These are phyloP conservation scores for Kazachstania viticola DNA, from an alignment of 805 yeast species.

Conservation along the genomic window DNA sequence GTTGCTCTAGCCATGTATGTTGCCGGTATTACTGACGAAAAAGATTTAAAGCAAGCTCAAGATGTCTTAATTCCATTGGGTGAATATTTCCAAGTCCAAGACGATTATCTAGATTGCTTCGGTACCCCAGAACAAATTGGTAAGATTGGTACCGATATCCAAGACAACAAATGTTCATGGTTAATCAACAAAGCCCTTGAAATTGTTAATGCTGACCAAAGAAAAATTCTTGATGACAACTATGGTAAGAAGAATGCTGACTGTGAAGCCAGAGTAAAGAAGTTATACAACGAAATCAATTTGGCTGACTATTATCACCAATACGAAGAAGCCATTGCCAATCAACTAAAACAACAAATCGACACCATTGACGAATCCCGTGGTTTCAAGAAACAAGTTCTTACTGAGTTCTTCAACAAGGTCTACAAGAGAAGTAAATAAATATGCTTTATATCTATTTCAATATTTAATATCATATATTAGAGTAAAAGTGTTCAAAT, in stretches of 20 bases:
- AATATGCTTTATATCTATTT: too few species aligned
- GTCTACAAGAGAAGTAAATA: constrained; percentile 88
- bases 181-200: constrained; percentile 85
- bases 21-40: constrained; percentile 62
- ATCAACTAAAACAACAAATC: constrained; percentile 52
- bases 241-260: constrained; percentile 77
- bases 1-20: constrained; percentile 94
- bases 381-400: constrained; percentile 86
- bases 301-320: constrained; percentile 59
- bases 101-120: constrained; percentile 91
- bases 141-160: constrained; percentile 95
- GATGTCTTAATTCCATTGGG: constrained; percentile 90
- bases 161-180: constrained; percentile 98
- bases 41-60: constrained; percentile 77
- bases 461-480: too few species aligned
- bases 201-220: constrained; percentile 63
- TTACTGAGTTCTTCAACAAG: constrained; percentile 74
- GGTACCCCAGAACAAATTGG: constrained; percentile 97
- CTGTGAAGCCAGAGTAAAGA: constrained; percentile 46
- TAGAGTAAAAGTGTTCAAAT: too few species aligned
- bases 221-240: constrained; percentile 70
- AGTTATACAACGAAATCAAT: constrained; percentile 61
- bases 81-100: constrained; percentile 97
- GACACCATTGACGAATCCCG: constrained; percentile 72
- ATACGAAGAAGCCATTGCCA: constrained; percentile 73